Base-by-base conservation (phyloP, 768 basidiomycete genomes). In the Phylloporus sp. region DNA sequence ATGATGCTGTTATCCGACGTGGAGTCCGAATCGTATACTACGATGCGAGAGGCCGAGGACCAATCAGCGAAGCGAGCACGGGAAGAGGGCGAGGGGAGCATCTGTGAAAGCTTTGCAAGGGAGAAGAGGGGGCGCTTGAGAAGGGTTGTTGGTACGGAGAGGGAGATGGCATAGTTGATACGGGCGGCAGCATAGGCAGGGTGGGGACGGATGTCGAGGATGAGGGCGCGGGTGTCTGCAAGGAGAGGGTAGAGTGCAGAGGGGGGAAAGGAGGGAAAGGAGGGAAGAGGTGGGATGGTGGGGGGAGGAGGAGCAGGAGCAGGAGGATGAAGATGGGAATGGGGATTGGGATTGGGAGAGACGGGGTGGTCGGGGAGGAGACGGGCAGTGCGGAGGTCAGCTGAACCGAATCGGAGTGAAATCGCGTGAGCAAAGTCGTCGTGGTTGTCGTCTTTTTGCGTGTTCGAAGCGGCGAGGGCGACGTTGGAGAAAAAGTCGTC, bases 61-160 rank as follows among this genome's bases (percentile, higher is more conserved):
- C 86, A 90, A 2, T 70, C 59, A 11, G 73, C 64, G 57, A 93
- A 89, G 45, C 74, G 73, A 26, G 70, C 62, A 24, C 84, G 78
- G 9, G 84, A 75, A 9, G 73, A 58, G 32, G 66, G 50, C 6
- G 78, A 79, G 9, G 86, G 78, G n/a, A 98, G 77, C 85, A 94
- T 93, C 22, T 80, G 80, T 7, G 78, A 70, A 22, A 98, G 76
- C 33, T 82, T 82, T 33, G 80, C 73, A 9, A 95, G 76, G 22
- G 88, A 84, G 70, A 92, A 95, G 4, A 84, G 74, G 2, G 92
- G 92, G 1, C 94, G 83, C 53, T 91, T 92, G 62, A 98, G 83
- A 18, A 97, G 83, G 0, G 93, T 97, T 3, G 94, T 92, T 1
- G 95, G 94, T 6, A 96, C 88, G 38, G 88, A 89, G 52, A 98